Evolutionary conservation across 2,329 filamentous ascomycete species (phyloP).

Genomic region (Triangularia verruculosa): DNA sequence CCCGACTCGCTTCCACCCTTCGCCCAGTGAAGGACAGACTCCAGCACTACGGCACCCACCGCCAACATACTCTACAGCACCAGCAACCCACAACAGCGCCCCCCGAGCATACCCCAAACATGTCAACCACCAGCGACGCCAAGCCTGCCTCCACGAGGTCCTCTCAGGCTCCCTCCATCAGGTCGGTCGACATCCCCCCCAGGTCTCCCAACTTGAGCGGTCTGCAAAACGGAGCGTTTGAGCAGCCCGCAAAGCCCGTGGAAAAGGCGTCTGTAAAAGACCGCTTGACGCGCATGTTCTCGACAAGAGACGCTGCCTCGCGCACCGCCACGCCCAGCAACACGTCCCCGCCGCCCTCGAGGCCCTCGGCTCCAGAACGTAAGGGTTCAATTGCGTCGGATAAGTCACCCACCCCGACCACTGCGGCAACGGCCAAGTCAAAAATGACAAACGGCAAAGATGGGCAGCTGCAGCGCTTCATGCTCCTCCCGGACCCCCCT

Average conservation of each 20-base stretch:
- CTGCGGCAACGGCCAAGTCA: conserved; percentile 32
- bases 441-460: conserved; percentile 36
- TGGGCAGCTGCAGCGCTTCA: conserved; percentile 46
- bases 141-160: conserved; percentile 43
- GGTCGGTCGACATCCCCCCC: conserved; percentile 42
- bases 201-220: conserved; percentile 40
- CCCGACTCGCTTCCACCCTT: conserved; percentile 23
- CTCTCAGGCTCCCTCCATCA: conserved; percentile 50
- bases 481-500: conserved; percentile 48
- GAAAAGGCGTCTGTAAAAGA: conserved; percentile 63
- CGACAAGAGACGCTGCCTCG: conserved; percentile 49
- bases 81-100: neutral
- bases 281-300: conserved; percentile 64
- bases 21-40: conserved; percentile 16
- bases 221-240: conserved; percentile 36
- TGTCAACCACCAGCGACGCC: conserved; percentile 34
- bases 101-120: conserved; percentile 19
- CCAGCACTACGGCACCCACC: conserved; percentile 1
- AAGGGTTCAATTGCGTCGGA: conserved; percentile 44
- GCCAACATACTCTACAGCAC: neutral
- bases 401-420: conserved; percentile 34
- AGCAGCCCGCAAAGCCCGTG: conserved; percentile 38
- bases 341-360: conserved; percentile 28
- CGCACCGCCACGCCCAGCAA: conserved; percentile 29
- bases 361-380: conserved; percentile 38